These are phyloP conservation scores for Beauveria scarabaeidicola DNA, from an alignment of 2,329 filamentous ascomycete genomes.

Conservation along the genomic window DNA sequence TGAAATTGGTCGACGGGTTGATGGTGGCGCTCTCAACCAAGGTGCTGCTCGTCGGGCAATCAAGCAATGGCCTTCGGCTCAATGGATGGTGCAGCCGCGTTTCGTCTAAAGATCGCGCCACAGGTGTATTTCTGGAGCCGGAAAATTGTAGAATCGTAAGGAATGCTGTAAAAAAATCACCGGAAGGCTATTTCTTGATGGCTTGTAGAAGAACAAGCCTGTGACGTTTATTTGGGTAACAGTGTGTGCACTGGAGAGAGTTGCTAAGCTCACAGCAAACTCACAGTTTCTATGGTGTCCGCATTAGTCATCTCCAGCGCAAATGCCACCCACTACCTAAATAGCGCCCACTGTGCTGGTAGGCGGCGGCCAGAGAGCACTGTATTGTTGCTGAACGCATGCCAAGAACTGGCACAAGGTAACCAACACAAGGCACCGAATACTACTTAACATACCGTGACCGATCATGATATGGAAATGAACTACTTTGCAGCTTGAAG, in stretches of 20 bases:
- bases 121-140: background rate
- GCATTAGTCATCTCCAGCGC: conserved; percentile 12
- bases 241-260: conserved; percentile 13
- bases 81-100: background rate
- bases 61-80: background rate
- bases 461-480: too few species aligned
- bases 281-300: conserved; percentile 10
- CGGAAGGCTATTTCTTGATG: background rate
- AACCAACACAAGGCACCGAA: background rate
- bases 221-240: conserved; percentile 6
- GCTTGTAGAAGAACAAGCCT: background rate
- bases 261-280: conserved; percentile 7
- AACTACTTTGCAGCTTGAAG: too few species aligned
- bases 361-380: background rate
- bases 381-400: background rate
- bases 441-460: too few species aligned
- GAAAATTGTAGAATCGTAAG: background rate
- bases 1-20: background rate
- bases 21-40: background rate
- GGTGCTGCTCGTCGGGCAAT: background rate
- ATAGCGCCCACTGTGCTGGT: background rate
- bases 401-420: background rate
- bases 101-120: background rate
- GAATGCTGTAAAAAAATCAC: background rate
- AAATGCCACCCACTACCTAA: background rate